A percentile compares a stretch with the other conserved stretches of the same genome.
phyloP scores from a whole-genome alignment of 164 flowering plant species.

The Vitis labrusca region DNA sequence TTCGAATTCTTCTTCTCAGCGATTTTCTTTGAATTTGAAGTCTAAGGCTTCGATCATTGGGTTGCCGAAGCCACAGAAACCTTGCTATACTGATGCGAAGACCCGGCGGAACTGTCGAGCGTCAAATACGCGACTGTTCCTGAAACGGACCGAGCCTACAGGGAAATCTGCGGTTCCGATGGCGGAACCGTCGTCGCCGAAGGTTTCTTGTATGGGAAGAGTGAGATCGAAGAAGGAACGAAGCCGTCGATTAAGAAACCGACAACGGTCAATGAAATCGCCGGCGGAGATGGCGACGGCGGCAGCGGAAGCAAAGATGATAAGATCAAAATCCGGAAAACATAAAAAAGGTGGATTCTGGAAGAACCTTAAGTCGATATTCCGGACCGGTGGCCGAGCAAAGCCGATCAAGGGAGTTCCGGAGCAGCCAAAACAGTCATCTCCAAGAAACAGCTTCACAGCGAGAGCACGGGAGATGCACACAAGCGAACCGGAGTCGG shows the following conservation, averaged over 20 bases:
- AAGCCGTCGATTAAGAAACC: conserved; percentile 18
- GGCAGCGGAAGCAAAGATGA: not conserved
- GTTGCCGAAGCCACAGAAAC: conserved; percentile 58
- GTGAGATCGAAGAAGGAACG: conserved; percentile 63
- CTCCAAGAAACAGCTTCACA: not conserved
- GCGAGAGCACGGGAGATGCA: conserved; percentile 12
- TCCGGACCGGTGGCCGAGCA: conserved; percentile 13
- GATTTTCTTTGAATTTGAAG: conserved; percentile 40
- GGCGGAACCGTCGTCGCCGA: conserved; percentile 75
- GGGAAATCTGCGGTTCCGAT: conserved; percentile 27
- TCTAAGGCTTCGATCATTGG: conserved; percentile 60
- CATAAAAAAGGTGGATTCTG: conserved; percentile 15
- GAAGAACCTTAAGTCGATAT: conserved; percentile 15
- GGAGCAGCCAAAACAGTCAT: conserved; percentile 16
- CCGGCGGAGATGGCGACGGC: not conserved
- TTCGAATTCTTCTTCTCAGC: conserved; percentile 44
- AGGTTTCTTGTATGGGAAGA: conserved; percentile 82
- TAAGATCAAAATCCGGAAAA: not conserved
- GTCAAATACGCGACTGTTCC: conserved; percentile 34
- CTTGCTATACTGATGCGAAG: conserved; percentile 28
- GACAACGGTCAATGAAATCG: conserved; percentile 6
- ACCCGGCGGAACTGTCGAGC: conserved; percentile 27
- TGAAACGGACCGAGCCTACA: conserved; percentile 39
- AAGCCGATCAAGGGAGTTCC: not conserved
- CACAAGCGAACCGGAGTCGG: conserved; percentile 14